Conservation (phyloP, 2,329 filamentous ascomycete species). For the Diaporthe sp. region DNA sequence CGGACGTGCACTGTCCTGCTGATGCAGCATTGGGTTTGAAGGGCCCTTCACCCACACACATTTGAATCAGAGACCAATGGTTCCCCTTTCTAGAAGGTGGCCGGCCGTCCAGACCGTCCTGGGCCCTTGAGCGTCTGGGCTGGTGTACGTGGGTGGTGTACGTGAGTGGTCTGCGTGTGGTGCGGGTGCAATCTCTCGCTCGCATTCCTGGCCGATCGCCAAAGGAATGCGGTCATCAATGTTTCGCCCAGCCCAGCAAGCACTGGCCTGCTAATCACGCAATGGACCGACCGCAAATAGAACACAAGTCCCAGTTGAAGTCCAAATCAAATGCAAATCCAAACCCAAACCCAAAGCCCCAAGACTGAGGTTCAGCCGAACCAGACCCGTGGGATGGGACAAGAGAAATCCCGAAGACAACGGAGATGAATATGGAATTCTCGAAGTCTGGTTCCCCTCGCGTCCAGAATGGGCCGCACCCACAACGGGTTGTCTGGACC, state of each 20-base stretch:
- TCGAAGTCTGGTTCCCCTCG: background rate
- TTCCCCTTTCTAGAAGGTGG: slow-evolving; percentile 13
- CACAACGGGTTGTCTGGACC: slow-evolving; percentile 11
- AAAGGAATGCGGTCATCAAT: slow-evolving; percentile 21
- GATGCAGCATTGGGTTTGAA: background rate
- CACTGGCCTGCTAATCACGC: slow-evolving; percentile 26
- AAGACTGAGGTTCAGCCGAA: slow-evolving; percentile 3
- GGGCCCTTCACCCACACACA: too few relatives aligned
- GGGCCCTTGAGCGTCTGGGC: background rate
- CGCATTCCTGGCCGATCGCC: slow-evolving; percentile 21
- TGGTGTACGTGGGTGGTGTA: slow-evolving; percentile 5
- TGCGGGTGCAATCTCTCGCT: slow-evolving; percentile 24
- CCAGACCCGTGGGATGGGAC: background rate
- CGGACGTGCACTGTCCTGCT: slow-evolving; percentile 2
- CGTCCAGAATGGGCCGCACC: background rate
- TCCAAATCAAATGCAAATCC: background rate
- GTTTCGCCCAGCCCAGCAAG: slow-evolving; percentile 24
- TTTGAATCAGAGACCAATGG: background rate
- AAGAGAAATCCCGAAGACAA: background rate
- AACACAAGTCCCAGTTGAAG: background rate
- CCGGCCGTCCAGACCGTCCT: background rate
- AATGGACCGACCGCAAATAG: slow-evolving; percentile 19
- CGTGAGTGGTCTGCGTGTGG: slow-evolving; percentile 1
- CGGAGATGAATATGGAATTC: slow-evolving; percentile 9
- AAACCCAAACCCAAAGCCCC: background rate